These are phyloP conservation scores for Hordeum marinum DNA, from an alignment of 176 grass and related monocot species.

Conservation along the genomic window DNA sequence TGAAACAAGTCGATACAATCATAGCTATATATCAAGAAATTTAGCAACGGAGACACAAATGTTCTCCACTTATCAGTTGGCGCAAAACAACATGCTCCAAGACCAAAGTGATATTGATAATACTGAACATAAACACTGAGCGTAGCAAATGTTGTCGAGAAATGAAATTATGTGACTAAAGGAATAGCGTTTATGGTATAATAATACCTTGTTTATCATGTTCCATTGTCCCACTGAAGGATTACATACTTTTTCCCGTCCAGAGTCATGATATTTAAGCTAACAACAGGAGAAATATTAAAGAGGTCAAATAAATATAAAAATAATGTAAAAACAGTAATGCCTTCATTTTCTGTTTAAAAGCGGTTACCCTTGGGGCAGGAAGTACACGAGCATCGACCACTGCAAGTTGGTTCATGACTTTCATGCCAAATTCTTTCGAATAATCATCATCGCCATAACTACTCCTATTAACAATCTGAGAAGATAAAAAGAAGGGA, in stretches of 20 bases:
- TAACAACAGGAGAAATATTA: conserved; percentile 25
- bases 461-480: conserved; percentile 48
- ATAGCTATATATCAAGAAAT: not conserved
- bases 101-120: not conserved
- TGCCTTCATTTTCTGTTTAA: not conserved
- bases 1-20: not conserved
- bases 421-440: conserved; percentile 72
- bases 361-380: conserved; percentile 42
- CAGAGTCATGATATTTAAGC: conserved; percentile 86
- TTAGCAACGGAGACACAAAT: not conserved
- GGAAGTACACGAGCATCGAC: conserved; percentile 73
- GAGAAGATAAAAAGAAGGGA: conserved; percentile 1
- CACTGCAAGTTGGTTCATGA: conserved; percentile 43
- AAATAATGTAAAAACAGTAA: not conserved
- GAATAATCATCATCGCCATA: conserved; percentile 45
- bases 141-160: not conserved
- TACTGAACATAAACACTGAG: not conserved
- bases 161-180: not conserved
- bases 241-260: conserved; percentile 50
- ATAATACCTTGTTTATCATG: conserved; percentile 75
- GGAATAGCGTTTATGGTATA: not conserved
- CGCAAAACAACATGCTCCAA: not conserved
- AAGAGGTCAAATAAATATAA: not conserved
- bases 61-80: not conserved
- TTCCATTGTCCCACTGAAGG: conserved; percentile 83